Evolutionary conservation across 208 protist species (phyloP).

Genomic region (Trypanosoma congolense): DNA sequence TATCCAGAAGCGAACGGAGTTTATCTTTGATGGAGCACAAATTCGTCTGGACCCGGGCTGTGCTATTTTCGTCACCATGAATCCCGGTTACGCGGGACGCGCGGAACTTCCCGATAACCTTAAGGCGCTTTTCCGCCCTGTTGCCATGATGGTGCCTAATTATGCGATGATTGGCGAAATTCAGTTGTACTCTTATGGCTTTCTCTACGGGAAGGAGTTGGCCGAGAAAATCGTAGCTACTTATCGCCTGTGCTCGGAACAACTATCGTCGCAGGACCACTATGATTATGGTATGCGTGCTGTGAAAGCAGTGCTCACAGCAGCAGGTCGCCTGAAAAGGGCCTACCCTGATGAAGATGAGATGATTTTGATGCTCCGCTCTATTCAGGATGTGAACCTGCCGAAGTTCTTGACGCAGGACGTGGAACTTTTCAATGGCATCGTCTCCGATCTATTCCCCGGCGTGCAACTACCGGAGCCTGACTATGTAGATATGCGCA

Average conservation of each 20-base stretch:
- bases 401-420: constrained; percentile 95
- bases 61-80: constrained; percentile 98
- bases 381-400: constrained; percentile 94
- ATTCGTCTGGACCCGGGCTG: constrained; percentile 91
- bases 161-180: constrained; percentile 99
- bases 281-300: constrained; percentile 98
- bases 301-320: constrained; percentile 94
- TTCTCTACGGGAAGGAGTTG: constrained; percentile 89
- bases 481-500: constrained; percentile 88
- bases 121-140: constrained; percentile 98
- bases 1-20: constrained; percentile 76
- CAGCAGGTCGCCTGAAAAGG: constrained; percentile 90
- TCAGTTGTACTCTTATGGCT: constrained; percentile 96
- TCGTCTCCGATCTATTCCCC: constrained; percentile 94
- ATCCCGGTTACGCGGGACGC: constrained; percentile 96
- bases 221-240: constrained; percentile 95
- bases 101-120: constrained; percentile 98
- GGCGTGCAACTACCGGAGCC: constrained; percentile 77
- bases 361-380: constrained; percentile 92
- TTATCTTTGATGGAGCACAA: constrained; percentile 93
- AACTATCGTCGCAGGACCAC: constrained; percentile 97
- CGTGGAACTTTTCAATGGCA: constrained; percentile 95
- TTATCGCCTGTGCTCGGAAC: constrained; percentile 95
- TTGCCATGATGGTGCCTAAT: constrained; percentile 98
- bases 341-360: constrained; percentile 90